Conservation (phyloP, 768 basidiomycete genomes). For the Suillus spraguei region DNA sequence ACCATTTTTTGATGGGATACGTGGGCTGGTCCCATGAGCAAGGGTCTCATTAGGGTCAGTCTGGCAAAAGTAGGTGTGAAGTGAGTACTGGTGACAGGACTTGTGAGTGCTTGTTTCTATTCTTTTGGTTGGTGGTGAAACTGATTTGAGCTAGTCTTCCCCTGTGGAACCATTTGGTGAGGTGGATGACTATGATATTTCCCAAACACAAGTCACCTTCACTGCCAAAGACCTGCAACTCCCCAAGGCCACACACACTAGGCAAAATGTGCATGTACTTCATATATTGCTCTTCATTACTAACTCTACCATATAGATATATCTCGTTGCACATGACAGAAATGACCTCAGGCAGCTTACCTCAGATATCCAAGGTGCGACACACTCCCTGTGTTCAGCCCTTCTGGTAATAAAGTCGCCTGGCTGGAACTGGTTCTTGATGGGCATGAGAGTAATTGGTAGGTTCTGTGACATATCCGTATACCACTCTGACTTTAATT, state of each 20-base stretch:
- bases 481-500: slow-evolving; percentile 4
- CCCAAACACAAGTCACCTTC: slow-evolving; percentile 69
- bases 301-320: slow-evolving; percentile 50
- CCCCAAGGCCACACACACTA: slow-evolving; percentile 83
- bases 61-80: slow-evolving; percentile 48
- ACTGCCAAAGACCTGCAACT: slow-evolving; percentile 84
- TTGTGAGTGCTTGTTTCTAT: slow-evolving; percentile 43
- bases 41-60: slow-evolving; percentile 71
- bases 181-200: slow-evolving; percentile 78
- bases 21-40: slow-evolving; percentile 75
- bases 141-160: slow-evolving; percentile 46
- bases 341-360: slow-evolving; percentile 71
- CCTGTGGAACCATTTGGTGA: slow-evolving; percentile 89
- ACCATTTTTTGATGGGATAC: no score
- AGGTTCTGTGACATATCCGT: slow-evolving; percentile 6
- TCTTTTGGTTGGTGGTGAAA: neutral
- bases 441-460: slow-evolving; percentile 89
- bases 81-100: slow-evolving; percentile 59
- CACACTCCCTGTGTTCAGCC: slow-evolving; percentile 70
- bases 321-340: slow-evolving; percentile 63
- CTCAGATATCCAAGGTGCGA: slow-evolving; percentile 83
- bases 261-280: slow-evolving; percentile 65
- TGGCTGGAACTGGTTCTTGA: slow-evolving; percentile 90
- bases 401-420: slow-evolving; percentile 68
- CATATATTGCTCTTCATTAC: neutral